Percentiles rank a stretch among this genome's conserved stretches.
These are phyloP conservation scores for Plasmodium coatneyi DNA, from an alignment of 169 alveolate genomes.

Conservation along the genomic window DNA sequence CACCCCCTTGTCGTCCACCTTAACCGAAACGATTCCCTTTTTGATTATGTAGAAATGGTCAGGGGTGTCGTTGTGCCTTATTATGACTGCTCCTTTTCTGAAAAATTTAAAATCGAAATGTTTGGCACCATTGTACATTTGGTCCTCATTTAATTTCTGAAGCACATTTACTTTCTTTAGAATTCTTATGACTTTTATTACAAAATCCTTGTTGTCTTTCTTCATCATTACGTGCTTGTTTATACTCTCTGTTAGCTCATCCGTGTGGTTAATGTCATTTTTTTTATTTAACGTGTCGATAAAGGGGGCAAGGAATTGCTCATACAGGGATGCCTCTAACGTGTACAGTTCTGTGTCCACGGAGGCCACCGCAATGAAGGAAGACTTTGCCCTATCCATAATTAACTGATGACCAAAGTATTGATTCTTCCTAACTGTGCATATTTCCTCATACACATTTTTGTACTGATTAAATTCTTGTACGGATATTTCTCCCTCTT, in stretches of 20 bases:
- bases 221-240: slow-evolving; percentile 2
- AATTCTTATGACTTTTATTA: slow-evolving; percentile 24
- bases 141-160: slow-evolving; percentile 56
- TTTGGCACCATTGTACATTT: slow-evolving; percentile 35
- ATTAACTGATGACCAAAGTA: slow-evolving; percentile 72
- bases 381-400: not conserved
- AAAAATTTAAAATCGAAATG: slow-evolving; percentile 47
- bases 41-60: slow-evolving; percentile 61
- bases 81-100: slow-evolving; percentile 55
- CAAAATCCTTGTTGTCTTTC: slow-evolving; percentile 2
- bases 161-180: slow-evolving; percentile 58
- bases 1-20: slow-evolving; percentile 5
- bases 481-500: slow-evolving; percentile 55
- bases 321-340: slow-evolving; percentile 34
- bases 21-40: slow-evolving; percentile 69
- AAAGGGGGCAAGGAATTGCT: slow-evolving; percentile 53
- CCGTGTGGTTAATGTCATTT: slow-evolving; percentile 18
- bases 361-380: slow-evolving; percentile 50
- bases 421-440: slow-evolving; percentile 1
- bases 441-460: slow-evolving; percentile 71
- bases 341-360: slow-evolving; percentile 49
- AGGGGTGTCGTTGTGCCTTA: slow-evolving; percentile 41
- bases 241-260: slow-evolving; percentile 5
- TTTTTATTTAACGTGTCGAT: slow-evolving; percentile 5
- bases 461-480: slow-evolving; percentile 66